Evolutionary conservation across 106 monocot species (phyloP), one percentile per base, ranked within the genome.

Genomic region (Acorus calamus): DNA sequence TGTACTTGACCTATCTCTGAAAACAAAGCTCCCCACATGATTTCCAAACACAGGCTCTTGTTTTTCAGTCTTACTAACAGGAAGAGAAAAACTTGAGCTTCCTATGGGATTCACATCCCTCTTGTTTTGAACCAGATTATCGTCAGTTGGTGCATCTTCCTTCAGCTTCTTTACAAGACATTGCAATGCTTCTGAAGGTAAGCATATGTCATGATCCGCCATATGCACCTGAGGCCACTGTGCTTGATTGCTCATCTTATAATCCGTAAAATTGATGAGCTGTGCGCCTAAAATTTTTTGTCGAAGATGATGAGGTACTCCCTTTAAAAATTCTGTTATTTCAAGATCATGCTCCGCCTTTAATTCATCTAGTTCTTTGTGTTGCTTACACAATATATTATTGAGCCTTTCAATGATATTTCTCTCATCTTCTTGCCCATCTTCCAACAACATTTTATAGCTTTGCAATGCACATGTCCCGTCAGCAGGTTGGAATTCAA

Each of bases 301-400:
- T 6, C 56, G 79, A 64, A 77, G 60, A 46, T 82, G 74, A 41
- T 59, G 66, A 61, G 79, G 80, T 6, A 89, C 13, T 49, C 59
- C 61, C 49, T 77, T 80, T 57, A 89, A 71, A 1, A 67, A 45
- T 47, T 77, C 72, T 47, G 55, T 72, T 50, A 77, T 69, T 4
- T 68, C 72, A 60, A 66, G 62, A 9, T 69, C 57, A 59, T 89
- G 89, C 53, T 74, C 80, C 69, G 61, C 77, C 71, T 75, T 74
- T 28, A 85, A 56, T 48, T 82, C 82, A 44, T 73, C 47, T 48
- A 85, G 50, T 62, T 85, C 85, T 41, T 69, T 85, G 53, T 78
- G 72, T 47, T 89, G 89, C 63, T 82, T 58, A 46, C 53, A 13
- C 53, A 89, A 14, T 10, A 82, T 14, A 44, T 52, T 3, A 56